A percentile compares a stretch with the other conserved stretches of the same genome.
Evolutionary conservation across 768 basidiomycete species (phyloP).

Genomic region (Pholiota microspora): DNA sequence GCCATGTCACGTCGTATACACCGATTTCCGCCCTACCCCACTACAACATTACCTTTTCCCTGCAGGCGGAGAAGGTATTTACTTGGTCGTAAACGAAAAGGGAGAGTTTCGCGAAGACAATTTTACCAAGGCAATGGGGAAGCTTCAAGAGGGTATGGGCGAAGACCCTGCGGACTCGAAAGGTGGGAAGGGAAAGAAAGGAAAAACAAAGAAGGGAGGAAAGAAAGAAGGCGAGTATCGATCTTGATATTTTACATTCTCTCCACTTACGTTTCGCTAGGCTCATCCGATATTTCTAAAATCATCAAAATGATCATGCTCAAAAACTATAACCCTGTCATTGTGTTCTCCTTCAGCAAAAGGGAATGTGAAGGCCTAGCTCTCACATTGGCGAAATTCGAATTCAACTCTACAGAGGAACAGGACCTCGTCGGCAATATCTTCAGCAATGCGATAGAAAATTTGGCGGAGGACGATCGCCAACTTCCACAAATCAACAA

Average conservation of each 20-base stretch:
- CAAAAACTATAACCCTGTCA: conserved; percentile 97
- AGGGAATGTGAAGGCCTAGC: conserved; percentile 96
- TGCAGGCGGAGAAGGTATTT: conserved; percentile 94
- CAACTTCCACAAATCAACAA: conserved; percentile 92
- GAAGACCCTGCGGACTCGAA: conserved; percentile 91
- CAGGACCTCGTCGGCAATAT: conserved; percentile 83
- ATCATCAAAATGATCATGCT: conserved; percentile 98
- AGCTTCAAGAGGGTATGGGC: conserved; percentile 77
- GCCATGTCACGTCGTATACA: conserved; percentile 98
- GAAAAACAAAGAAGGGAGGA: conserved; percentile 92
- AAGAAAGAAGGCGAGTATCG: conserved; percentile 68
- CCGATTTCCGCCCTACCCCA: conserved; percentile 97
- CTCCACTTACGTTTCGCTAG: conserved; percentile 33
- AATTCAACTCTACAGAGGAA: conserved; percentile 92
- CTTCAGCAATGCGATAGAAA: conserved; percentile 93
- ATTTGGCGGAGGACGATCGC: conserved; percentile 82
- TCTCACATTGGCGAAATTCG: conserved; percentile 88
- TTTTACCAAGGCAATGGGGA: conserved; percentile 97
- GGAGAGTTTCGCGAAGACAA: conserved; percentile 96
- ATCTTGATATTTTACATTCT: not conserved
- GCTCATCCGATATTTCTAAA: conserved; percentile 92
- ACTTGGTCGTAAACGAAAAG: conserved; percentile 98
- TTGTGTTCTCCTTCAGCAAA: conserved; percentile 98
- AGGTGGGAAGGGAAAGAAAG: conserved; percentile 84
- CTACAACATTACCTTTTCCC: conserved; percentile 98